Evolutionary conservation across 2,329 filamentous ascomycete species (phyloP).

Genomic region (Xylariaceae sp.): DNA sequence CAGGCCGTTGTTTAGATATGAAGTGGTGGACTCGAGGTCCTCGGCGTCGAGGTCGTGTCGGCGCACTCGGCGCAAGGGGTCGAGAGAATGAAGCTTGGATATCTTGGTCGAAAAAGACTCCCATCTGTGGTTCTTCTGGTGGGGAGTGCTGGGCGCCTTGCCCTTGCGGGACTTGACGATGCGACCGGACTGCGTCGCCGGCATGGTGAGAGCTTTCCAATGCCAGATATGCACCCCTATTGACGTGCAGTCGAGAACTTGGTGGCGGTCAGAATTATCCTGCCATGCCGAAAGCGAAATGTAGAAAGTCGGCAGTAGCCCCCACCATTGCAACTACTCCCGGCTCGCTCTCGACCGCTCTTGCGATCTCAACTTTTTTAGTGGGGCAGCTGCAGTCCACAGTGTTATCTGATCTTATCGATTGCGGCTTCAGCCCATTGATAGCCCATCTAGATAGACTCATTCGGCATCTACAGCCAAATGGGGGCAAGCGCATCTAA

Average conservation of each 20-base stretch:
- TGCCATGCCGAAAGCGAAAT: background rate
- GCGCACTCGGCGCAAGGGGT: constrained; percentile 86
- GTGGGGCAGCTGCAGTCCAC: too few species aligned
- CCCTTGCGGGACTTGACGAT: constrained; percentile 68
- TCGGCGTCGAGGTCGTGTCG: constrained; percentile 79
- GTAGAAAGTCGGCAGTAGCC: constrained; percentile 7
- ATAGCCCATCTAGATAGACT: too few species aligned
- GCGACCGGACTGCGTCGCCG: constrained; percentile 61
- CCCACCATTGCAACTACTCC: constrained; percentile 22
- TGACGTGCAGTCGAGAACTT: constrained; percentile 11
- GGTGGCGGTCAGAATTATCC: constrained; percentile 1
- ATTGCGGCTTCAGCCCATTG: background rate
- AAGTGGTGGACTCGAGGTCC: constrained; percentile 73
- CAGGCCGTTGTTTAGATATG: constrained; percentile 79
- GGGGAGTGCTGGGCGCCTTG: constrained; percentile 64
- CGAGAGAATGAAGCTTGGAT: constrained; percentile 81
- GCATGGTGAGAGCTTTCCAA: constrained; percentile 48
- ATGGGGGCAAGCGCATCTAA: too few species aligned
- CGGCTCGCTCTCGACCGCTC: background rate
- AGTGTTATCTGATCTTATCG: background rate
- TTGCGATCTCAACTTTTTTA: constrained; percentile 27
- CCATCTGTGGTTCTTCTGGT: constrained; percentile 83
- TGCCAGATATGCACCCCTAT: constrained; percentile 1
- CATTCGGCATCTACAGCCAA: too few species aligned
- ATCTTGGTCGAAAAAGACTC: constrained; percentile 90